Percentiles rank a stretch among this genome's conserved stretches.
Conservation (phyloP, 1,284 basidiomycete species). For the Sanguinoderma infundibulare region DNA sequence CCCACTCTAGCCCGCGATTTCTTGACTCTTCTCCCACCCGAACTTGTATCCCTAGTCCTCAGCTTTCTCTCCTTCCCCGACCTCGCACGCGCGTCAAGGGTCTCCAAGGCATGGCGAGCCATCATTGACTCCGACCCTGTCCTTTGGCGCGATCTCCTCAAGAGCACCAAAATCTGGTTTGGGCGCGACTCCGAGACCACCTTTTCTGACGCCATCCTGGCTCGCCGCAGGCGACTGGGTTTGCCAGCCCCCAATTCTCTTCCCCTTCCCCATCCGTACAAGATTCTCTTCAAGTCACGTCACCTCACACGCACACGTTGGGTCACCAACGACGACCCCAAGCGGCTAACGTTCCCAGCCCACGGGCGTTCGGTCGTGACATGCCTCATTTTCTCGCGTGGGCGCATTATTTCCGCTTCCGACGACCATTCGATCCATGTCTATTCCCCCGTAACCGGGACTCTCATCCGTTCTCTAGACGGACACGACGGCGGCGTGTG, state of each 20-base stretch:
- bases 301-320: conserved; percentile 79
- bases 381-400: conserved; percentile 90
- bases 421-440: conserved; percentile 94
- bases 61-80: conserved; percentile 78
- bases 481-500: conserved; percentile 97
- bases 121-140: conserved; percentile 86
- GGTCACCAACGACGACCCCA: conserved; percentile 74
- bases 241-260: conserved; percentile 49
- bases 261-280: conserved; percentile 81
- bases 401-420: conserved; percentile 93
- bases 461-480: conserved; percentile 72
- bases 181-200: conserved; percentile 77
- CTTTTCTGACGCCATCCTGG: conserved; percentile 66
- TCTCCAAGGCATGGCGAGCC: conserved; percentile 80
- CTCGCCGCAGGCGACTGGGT: conserved; percentile 54
- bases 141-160: conserved; percentile 83
- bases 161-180: conserved; percentile 83
- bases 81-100: conserved; percentile 79
- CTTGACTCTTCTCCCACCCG: conserved; percentile 82
- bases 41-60: conserved; percentile 82
- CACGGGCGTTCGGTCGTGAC: conserved; percentile 92
- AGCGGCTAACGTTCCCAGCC: conserved; percentile 81
- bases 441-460: conserved; percentile 83
- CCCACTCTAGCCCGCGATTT: conserved; percentile 89
- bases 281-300: conserved; percentile 85